Base-by-base conservation (phyloP, 805 yeast species). In the Brettanomyces custersianus region DNA sequence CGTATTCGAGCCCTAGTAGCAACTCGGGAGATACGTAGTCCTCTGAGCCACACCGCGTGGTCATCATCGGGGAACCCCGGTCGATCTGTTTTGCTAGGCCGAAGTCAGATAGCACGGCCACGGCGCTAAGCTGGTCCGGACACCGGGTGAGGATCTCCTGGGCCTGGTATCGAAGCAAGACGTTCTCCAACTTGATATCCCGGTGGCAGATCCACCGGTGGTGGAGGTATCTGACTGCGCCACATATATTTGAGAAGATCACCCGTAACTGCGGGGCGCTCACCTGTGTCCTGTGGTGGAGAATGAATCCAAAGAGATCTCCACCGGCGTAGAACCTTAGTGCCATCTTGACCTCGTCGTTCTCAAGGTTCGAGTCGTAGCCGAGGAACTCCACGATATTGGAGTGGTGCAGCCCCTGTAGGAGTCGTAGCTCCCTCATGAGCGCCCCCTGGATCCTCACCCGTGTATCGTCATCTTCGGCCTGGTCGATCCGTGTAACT, bases 21-120 rank as follows among this genome's bases (percentile, higher is more conserved):
- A 92, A 60, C 52, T 92, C 99, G 0, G 98, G 99, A 0, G 96
- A 80, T 5, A 92, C 95, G 49, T 92, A 92, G 54, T 92, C 98
- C 43, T 85, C 96, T 1, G 95, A 84, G 0, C 99, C 98, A 57
- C 98, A 92, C 41, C 97, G 62, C 1, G 97, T 90, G 3, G 83
- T 70, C 19, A 94, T 66, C 39, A 80, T 47, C 19, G 86, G 82
- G 44, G 72, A 64, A 2, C 63, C 67, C 1, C 74, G 70, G 34
- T 70, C 75, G 18, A 90, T 69, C 34, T 67, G 63, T 47, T 86
- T 78, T 9, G 95, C 80, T 20, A 92, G 68, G 0, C 99, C 98
- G 59, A 92, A 80, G 63, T 92, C 99, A 0, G 94, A 79, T 22
- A 87, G 55, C 12, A 75, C 77, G 2, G 77, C 74, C 13, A 77